A percentile compares a stretch with the other conserved stretches of the same genome.
Conservation (phyloP, 2,329 filamentous ascomycete species). For the Albophoma yamanashiensis region DNA sequence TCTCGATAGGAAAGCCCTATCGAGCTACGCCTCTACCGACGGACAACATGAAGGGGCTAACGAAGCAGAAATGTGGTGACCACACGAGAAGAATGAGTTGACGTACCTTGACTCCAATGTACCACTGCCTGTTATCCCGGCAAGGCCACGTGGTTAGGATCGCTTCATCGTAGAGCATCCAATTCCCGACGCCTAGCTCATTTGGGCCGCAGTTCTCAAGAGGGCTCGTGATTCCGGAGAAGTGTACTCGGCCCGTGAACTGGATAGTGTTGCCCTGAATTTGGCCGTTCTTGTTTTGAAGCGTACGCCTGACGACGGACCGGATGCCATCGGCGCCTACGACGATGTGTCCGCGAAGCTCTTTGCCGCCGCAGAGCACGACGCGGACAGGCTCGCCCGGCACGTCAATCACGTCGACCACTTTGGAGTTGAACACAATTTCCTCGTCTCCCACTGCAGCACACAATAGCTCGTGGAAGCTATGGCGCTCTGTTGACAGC, state of each 20-base stretch:
- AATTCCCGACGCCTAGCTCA: slow-evolving; percentile 8
- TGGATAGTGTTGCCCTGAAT: slow-evolving; percentile 6
- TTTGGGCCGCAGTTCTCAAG: slow-evolving; percentile 4
- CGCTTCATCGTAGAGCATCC: slow-evolving; percentile 10
- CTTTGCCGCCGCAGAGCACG: slow-evolving; percentile 2
- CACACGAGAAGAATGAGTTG: neutral
- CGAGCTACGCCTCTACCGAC: neutral
- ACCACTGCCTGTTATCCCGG: slow-evolving; percentile 10
- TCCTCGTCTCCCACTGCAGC: slow-evolving; percentile 5
- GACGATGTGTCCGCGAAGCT: slow-evolving; percentile 3
- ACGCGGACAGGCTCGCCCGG: slow-evolving; percentile 5
- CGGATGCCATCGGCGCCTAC: slow-evolving; percentile 10
- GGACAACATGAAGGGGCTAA: neutral
- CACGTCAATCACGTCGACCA: slow-evolving; percentile 6
- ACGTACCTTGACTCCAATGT: slow-evolving; percentile 10
- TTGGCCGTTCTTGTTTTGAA: slow-evolving; percentile 2
- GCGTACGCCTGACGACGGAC: slow-evolving; percentile 5
- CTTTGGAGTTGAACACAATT: slow-evolving; percentile 3
- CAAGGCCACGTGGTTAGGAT: slow-evolving; percentile 10
- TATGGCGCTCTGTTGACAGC: slow-evolving; percentile 6
- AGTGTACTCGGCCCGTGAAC: slow-evolving; percentile 9
- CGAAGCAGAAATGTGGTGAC: neutral
- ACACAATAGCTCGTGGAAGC: slow-evolving; percentile 7
- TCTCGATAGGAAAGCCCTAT: neutral
- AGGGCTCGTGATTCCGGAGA: slow-evolving; percentile 8